Evolutionary conservation across 257 asterid species (phyloP).

Genomic region (Solanum bulbocastanum): DNA sequence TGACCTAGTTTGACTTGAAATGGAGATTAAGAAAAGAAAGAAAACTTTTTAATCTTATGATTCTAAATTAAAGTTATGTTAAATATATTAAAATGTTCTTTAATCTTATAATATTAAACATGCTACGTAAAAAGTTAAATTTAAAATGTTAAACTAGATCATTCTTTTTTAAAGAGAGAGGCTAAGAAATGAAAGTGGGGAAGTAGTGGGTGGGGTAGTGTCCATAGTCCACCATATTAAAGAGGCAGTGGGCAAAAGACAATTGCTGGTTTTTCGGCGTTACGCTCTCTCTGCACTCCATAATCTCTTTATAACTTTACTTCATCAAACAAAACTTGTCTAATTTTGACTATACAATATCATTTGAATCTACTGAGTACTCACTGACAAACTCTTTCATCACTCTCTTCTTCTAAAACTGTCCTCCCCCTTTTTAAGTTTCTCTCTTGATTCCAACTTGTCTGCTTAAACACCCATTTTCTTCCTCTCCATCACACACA

Average conservation of each 20-base stretch:
- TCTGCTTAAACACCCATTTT: too few relatives aligned
- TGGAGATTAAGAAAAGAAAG: too few relatives aligned
- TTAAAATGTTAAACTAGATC: too few relatives aligned
- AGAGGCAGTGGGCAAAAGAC: slow-evolving; percentile 11
- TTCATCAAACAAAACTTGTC: background rate
- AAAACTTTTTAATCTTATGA: too few relatives aligned
- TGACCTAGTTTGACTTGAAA: too few relatives aligned
- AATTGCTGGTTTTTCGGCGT: slow-evolving; percentile 10
- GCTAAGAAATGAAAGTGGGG: background rate
- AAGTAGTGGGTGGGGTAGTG: background rate
- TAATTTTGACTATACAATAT: slow-evolving; percentile 3
- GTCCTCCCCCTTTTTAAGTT: background rate
- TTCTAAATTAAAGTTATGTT: too few relatives aligned
- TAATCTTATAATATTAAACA: too few relatives aligned
- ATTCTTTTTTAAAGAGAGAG: too few relatives aligned
- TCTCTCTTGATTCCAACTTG: background rate
- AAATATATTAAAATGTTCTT: too few relatives aligned
- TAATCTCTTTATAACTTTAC: background rate
- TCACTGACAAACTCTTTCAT: background rate
- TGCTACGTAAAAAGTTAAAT: too few relatives aligned
- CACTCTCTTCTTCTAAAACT: background rate
- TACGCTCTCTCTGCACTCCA: background rate
- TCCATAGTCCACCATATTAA: background rate
- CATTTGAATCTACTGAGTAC: background rate
- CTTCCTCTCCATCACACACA: background rate